Evolutionary conservation across 768 basidiomycete genomes (phyloP).

Genomic region (Galerina marginata): DNA sequence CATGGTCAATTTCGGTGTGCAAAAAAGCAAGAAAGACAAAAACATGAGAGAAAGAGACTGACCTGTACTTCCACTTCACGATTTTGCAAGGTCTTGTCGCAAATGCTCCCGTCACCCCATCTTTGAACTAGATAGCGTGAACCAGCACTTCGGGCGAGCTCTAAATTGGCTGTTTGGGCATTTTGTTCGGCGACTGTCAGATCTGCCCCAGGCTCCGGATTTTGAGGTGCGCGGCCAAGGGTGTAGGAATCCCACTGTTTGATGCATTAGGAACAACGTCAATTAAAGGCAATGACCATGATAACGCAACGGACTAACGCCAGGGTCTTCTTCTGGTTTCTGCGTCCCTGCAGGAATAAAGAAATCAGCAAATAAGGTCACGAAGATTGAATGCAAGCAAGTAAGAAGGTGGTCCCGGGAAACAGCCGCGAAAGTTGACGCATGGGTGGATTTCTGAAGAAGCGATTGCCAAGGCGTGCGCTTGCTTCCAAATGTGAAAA

Average conservation of each 20-base stretch:
- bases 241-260: constrained; percentile 79
- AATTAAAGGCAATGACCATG: constrained; percentile 25
- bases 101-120: constrained; percentile 90
- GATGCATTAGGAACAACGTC: constrained; percentile 26
- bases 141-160: constrained; percentile 77
- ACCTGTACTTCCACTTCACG: constrained; percentile 97
- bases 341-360: constrained; percentile 58
- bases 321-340: constrained; percentile 85
- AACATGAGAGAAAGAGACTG: constrained; percentile 29
- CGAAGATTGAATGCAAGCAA: constrained; percentile 1
- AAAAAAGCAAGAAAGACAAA: constrained; percentile 16
- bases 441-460: constrained; percentile 19
- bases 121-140: constrained; percentile 92
- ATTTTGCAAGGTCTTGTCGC: constrained; percentile 88
- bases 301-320: constrained; percentile 53
- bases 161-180: constrained; percentile 70
- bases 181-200: constrained; percentile 69
- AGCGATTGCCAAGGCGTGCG: constrained; percentile 16
- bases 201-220: constrained; percentile 64
- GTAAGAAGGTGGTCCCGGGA: constrained; percentile 16
- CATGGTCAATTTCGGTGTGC: constrained; percentile 15
- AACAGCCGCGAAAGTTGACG: constrained; percentile 18
- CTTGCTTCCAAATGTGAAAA: constrained; percentile 27
- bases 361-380: constrained; percentile 24
- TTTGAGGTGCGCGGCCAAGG: constrained; percentile 69